Base-by-base conservation (phyloP, 2,329 filamentous ascomycete species). In the Penicillium sp. region DNA sequence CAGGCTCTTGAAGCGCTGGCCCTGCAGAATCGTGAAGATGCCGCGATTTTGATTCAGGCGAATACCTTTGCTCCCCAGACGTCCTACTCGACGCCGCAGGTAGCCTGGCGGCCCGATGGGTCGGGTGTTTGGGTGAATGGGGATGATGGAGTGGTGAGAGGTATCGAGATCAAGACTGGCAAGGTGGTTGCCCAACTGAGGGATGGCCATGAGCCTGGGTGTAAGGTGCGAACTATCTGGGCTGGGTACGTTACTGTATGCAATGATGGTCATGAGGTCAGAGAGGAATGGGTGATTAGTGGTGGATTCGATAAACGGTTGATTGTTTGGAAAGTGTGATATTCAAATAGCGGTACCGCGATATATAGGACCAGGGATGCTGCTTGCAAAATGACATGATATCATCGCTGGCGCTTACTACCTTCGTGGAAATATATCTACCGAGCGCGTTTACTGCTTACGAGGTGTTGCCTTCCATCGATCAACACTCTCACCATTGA, bases 221-320 rank as follows among this genome's bases (percentile, higher is more conserved):
- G 76, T 54, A 88, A 88, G 68, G 80, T 88, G 25, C 73, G 86
- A 34, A 85, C 83, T 68, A 74, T 87, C 25, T 86, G 83, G 80
- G 81, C 83, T 2, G 85, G 84, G 0, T 72, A 67, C 56, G 73
- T 85, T 15, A 53, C 61, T 61, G 63, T 67, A 6, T 39, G 42
- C 10, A 61, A 69, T 22, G 58, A 68, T 54, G 64, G 63, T 11
- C 64, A 67, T 20, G 63, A 64, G 54, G 62, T 63, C 38, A 65
- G 64, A 65, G 78, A 80, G 60, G 86, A 88, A 71, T 79, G 82
- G 71, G 67, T 88, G 55, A 77, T 88, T 34, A 87, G 84, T 73
- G 86, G 86, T 25, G 87, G 86, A 1, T 89, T 88, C 72, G 86
- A 89, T 74, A 85, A 85, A 67, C 82, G 75, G 62, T 72, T 88